These are phyloP conservation scores for Lunasporangiospora selenospora DNA, from an alignment of 192 early-diverging fungal species.

Conservation along the genomic window DNA sequence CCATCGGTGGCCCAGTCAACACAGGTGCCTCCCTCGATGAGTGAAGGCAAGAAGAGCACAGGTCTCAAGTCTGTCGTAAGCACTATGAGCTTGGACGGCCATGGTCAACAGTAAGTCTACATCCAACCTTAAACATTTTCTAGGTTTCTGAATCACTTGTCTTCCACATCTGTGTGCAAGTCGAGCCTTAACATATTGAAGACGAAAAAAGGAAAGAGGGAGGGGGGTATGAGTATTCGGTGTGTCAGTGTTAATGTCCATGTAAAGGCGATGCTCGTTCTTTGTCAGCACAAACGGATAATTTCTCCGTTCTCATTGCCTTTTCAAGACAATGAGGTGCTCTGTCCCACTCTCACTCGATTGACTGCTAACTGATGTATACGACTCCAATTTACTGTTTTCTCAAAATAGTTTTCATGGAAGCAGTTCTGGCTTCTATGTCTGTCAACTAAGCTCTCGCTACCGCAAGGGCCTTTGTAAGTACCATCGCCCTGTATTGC, in stretches of 20 bases:
- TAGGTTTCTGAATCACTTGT: too few species aligned
- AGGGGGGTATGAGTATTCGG: too few species aligned
- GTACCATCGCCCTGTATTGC: too few species aligned
- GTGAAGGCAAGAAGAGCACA: slow-evolving; percentile 10
- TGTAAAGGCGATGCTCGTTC: too few species aligned
- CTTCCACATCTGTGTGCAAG: too few species aligned
- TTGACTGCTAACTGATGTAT: not conserved
- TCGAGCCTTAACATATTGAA: too few species aligned
- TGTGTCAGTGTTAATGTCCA: too few species aligned
- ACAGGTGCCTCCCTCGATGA: slow-evolving; percentile 21
- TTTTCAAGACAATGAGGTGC: not conserved
- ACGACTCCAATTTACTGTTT: not conserved
- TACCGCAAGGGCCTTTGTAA: slow-evolving; percentile 60
- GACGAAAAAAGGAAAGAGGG: too few species aligned
- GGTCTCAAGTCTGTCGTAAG: slow-evolving; percentile 66
- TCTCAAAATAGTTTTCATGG: slow-evolving; percentile 66
- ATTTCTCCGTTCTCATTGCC: not conserved
- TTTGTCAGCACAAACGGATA: not conserved
- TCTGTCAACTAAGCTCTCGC: slow-evolving; percentile 68
- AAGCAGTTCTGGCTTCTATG: slow-evolving; percentile 76
- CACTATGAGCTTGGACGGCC: slow-evolving; percentile 74
- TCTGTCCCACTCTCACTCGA: not conserved
- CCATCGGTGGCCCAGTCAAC: slow-evolving; percentile 7
- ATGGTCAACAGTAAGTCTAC: slow-evolving; percentile 64
- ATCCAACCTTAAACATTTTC: too few species aligned